These are phyloP conservation scores for Citrus sp. DNA, from an alignment of 345 rosid genomes.

Conservation along the genomic window DNA sequence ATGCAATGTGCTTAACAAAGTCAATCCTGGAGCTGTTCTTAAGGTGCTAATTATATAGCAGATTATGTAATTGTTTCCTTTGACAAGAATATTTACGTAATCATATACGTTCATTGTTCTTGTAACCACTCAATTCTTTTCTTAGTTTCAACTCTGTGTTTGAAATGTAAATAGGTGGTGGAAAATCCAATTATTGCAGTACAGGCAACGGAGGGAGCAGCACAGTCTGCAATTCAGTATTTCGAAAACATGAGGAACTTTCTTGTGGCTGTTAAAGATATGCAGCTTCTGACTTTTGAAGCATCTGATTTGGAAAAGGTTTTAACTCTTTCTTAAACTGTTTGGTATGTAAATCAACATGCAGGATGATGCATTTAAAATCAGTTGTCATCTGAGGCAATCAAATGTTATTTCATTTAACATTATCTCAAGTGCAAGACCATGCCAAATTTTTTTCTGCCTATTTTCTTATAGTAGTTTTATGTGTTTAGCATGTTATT, in stretches of 20 bases:
- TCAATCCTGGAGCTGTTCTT: slow-evolving; percentile 89
- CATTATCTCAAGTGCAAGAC: not conserved
- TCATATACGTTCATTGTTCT: not conserved
- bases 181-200: slow-evolving; percentile 68
- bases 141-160: not conserved
- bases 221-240: slow-evolving; percentile 96
- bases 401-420: not conserved
- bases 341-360: not conserved
- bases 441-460: not conserved
- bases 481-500: not conserved
- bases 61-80: not conserved
- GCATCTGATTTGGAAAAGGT: slow-evolving; percentile 97
- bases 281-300: slow-evolving; percentile 96
- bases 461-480: not conserved
- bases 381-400: not conserved
- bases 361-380: not conserved
- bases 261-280: slow-evolving; percentile 79
- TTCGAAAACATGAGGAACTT: slow-evolving; percentile 99
- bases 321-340: not conserved
- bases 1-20: slow-evolving; percentile 95
- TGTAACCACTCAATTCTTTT: not conserved
- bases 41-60: slow-evolving; percentile 44
- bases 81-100: not conserved
- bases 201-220: slow-evolving; percentile 85
- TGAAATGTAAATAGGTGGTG: slow-evolving; percentile 50